A percentile compares a stretch with the other conserved stretches of the same genome.
These are phyloP conservation scores for Moesziomyces sp. DNA, from an alignment of 1,284 basidiomycete species.

Conservation along the genomic window DNA sequence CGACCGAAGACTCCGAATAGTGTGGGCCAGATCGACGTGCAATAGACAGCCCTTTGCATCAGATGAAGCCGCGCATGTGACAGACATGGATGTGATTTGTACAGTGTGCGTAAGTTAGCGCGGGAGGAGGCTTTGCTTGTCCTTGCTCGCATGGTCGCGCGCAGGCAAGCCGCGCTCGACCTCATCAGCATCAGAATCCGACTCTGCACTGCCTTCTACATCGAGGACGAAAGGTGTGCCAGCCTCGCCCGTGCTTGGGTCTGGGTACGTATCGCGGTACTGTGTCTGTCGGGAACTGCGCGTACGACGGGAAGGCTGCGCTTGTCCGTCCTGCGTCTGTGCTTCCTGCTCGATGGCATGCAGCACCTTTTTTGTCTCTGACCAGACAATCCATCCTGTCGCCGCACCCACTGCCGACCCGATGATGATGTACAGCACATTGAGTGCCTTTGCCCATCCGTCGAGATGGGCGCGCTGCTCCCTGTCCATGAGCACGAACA, in stretches of 20 bases:
- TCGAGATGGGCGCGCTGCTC: slow-evolving; percentile 45
- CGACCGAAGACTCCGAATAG: slow-evolving; percentile 16
- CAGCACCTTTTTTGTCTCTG: slow-evolving; percentile 36
- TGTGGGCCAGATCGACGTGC: not conserved
- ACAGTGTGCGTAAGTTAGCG: slow-evolving; percentile 1
- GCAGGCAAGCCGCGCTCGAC: not conserved
- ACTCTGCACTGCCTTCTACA: slow-evolving; percentile 15
- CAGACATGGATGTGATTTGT: no score
- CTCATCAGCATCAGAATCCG: slow-evolving; percentile 1
- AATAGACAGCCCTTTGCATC: no score
- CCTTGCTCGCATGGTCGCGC: not conserved
- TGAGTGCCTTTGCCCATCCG: slow-evolving; percentile 34
- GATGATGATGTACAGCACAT: slow-evolving; percentile 43
- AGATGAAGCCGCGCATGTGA: no score
- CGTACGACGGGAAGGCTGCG: not conserved
- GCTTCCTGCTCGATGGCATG: slow-evolving; percentile 20
- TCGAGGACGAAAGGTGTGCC: slow-evolving; percentile 31
- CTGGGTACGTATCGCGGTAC: slow-evolving; percentile 9
- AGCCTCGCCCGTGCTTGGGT: not conserved
- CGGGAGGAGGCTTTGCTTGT: slow-evolving; percentile 12
- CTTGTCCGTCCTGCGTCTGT: not conserved
- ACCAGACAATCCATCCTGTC: slow-evolving; percentile 44
- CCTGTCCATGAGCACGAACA: slow-evolving; percentile 58
- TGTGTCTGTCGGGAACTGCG: not conserved
- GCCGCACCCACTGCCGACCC: slow-evolving; percentile 32